phyloP scores from a whole-genome alignment of 768 basidiomycete species.

The Lactarius hengduanensis region DNA sequence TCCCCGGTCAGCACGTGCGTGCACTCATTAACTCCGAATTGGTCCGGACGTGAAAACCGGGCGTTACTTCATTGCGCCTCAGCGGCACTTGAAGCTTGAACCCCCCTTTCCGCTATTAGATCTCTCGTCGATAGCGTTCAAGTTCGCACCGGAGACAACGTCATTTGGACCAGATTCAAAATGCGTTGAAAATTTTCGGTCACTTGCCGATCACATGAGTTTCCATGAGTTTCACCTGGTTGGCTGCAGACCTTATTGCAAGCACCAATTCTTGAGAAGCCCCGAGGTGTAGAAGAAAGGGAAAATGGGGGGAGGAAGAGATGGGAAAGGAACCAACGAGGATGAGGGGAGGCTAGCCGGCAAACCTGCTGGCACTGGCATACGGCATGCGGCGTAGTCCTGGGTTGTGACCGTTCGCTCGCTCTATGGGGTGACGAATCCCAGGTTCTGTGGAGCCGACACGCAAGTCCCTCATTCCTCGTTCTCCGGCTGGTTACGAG shows the following conservation, averaged over 20 bases:
- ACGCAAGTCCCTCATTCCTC: background rate
- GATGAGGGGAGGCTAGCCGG: background rate
- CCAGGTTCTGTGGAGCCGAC: too few relatives aligned
- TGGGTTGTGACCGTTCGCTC: too few relatives aligned
- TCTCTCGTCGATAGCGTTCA: too few relatives aligned
- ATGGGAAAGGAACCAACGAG: background rate
- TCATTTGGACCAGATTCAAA: too few relatives aligned
- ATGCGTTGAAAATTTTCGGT: background rate
- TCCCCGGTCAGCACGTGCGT: background rate
- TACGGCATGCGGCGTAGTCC: too few relatives aligned
- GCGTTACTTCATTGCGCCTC: background rate
- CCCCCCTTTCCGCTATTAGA: background rate
- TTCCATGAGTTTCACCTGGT: too few relatives aligned
- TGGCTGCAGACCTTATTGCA: background rate
- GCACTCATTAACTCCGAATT: background rate
- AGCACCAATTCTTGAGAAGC: too few relatives aligned
- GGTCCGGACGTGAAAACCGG: background rate
- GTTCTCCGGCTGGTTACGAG: background rate
- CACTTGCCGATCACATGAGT: background rate
- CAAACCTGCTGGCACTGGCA: background rate
- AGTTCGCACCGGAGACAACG: too few relatives aligned
- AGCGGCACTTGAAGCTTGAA: too few relatives aligned
- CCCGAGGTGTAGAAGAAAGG: background rate
- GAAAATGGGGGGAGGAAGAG: background rate
- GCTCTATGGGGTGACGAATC: too few relatives aligned